Percentiles rank a stretch among this genome's conserved stretches.
These are phyloP conservation scores for Rhodomyrtus tomentosa DNA, from an alignment of 345 rosid genomes.

Conservation along the genomic window DNA sequence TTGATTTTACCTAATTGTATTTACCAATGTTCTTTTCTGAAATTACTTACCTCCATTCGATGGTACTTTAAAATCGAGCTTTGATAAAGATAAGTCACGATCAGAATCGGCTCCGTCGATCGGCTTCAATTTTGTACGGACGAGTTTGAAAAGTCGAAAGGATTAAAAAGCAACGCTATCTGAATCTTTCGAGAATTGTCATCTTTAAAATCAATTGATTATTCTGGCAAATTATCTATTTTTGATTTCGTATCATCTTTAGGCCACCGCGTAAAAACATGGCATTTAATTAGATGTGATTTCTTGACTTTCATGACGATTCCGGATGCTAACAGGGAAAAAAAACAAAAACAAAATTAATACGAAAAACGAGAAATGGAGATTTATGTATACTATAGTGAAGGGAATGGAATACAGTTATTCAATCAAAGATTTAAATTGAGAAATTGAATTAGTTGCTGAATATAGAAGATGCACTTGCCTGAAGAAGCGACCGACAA, in stretches of 20 bases:
- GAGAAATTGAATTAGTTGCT: neutral
- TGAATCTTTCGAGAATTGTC: neutral
- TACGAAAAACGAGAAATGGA: neutral
- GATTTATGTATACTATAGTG: neutral
- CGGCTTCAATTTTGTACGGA: too few relatives aligned
- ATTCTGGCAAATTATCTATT: neutral
- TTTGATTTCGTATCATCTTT: neutral
- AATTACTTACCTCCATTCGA: neutral
- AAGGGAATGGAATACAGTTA: neutral
- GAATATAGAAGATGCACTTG: neutral
- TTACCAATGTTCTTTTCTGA: neutral
- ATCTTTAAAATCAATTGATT: neutral
- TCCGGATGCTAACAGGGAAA: neutral
- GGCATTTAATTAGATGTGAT: neutral
- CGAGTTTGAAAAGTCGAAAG: too few relatives aligned
- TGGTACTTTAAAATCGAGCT: neutral
- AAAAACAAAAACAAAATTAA: neutral
- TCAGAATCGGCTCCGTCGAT: neutral
- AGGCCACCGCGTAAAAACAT: accelerated
- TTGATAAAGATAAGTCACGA: neutral
- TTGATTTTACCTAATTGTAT: too few relatives aligned
- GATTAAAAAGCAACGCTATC: neutral
- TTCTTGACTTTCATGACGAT: neutral
- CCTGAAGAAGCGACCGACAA: neutral
- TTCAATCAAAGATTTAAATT: neutral